phyloP scores from a whole-genome alignment of 768 basidiomycete species.

The Pholiota microspora region DNA sequence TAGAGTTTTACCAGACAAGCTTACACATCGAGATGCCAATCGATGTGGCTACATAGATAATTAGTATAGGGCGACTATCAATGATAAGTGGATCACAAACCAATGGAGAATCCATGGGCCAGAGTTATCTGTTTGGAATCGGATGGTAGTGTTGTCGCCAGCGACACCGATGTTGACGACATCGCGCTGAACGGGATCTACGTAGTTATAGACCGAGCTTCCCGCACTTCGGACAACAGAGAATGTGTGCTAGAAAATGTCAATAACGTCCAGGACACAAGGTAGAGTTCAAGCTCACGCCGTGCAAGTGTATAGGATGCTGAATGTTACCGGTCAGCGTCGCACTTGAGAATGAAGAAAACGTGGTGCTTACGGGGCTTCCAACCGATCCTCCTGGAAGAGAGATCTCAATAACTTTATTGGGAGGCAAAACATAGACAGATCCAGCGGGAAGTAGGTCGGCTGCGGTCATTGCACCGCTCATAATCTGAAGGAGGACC shows the following conservation, averaged over 20 bases:
- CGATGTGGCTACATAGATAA: conserved; percentile 31
- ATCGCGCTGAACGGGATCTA: conserved; percentile 47
- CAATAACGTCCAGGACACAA: conserved; percentile 27
- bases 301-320: conserved; percentile 46
- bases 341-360: neutral
- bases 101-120: conserved; percentile 48
- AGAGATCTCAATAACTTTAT: conserved; percentile 47
- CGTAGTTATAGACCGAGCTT: conserved; percentile 34
- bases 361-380: conserved; percentile 28
- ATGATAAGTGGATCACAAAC: conserved; percentile 15
- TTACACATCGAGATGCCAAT: conserved; percentile 45
- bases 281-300: conserved; percentile 13
- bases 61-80: neutral
- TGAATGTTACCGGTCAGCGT: conserved; percentile 8
- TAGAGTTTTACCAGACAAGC: conserved; percentile 8
- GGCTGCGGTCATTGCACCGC: conserved; percentile 32
- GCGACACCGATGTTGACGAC: conserved; percentile 30
- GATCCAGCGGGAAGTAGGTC: conserved; percentile 37
- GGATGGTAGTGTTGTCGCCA: conserved; percentile 44
- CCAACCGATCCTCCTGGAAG: conserved; percentile 37
- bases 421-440: conserved; percentile 38
- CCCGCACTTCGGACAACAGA: conserved; percentile 41
- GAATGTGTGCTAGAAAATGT: conserved; percentile 31
- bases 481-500: conserved; percentile 45
- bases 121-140: conserved; percentile 63